Conservation (phyloP, 2,329 filamentous ascomycete species). For the Aspergillus uvarum region DNA sequence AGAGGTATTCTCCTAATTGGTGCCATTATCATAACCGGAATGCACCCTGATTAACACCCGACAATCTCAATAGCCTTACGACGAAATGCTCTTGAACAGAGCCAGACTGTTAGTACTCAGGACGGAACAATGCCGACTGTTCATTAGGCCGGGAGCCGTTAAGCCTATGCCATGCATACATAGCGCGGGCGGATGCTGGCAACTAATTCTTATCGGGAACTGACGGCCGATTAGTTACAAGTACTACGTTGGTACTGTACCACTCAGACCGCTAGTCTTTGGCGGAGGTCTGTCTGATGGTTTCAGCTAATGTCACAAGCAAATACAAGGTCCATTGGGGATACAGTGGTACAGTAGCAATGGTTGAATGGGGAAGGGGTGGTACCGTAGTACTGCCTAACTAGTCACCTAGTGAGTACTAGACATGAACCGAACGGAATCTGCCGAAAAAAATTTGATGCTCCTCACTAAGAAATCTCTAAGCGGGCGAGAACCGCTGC, state of each 20-base stretch:
- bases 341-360: neutral
- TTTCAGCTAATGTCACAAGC: neutral
- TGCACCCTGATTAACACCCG: too few relatives aligned
- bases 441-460: neutral
- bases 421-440: neutral
- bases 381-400: neutral
- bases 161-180: neutral
- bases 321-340: neutral
- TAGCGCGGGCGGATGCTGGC: neutral
- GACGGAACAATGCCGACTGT: neutral
- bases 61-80: too few relatives aligned
- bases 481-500: neutral
- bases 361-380: neutral
- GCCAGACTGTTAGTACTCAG: too few relatives aligned
- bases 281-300: neutral
- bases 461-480: conserved; percentile 11
- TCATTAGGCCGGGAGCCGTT: neutral
- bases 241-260: neutral
- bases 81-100: too few relatives aligned
- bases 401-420: neutral
- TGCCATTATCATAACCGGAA: too few relatives aligned
- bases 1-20: too few relatives aligned
- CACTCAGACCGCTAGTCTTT: neutral
- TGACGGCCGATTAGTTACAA: neutral
- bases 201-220: neutral